A percentile compares a stretch with the other conserved stretches of the same genome.
Evolutionary conservation across 495 filamentous ascomycete species (phyloP).

Genomic region (Penicillium soppii): DNA sequence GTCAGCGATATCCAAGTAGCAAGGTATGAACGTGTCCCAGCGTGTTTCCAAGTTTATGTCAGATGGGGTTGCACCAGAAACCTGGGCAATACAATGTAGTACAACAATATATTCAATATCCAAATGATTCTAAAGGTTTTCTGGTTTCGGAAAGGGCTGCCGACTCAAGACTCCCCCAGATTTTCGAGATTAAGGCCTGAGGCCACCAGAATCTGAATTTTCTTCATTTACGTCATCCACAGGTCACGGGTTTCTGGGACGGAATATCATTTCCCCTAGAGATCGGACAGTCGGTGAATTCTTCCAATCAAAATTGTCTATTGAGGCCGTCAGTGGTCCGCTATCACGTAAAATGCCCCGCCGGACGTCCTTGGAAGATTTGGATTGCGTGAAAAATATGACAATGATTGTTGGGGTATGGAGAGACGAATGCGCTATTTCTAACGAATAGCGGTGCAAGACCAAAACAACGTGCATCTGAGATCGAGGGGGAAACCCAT

Average conservation of each 20-base stretch:
- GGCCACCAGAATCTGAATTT: background rate
- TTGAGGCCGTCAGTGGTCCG: conserved; percentile 19
- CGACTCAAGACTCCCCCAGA: background rate
- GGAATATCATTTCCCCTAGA: conserved; percentile 5
- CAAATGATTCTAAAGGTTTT: too few species aligned
- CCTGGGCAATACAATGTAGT: background rate
- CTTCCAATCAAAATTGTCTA: conserved; percentile 25
- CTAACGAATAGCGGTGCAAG: background rate
- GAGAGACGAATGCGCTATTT: conserved; percentile 2
- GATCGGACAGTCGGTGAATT: conserved; percentile 19
- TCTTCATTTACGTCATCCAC: background rate
- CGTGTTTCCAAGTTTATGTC: background rate
- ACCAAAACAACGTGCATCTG: background rate
- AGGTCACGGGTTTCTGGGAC: conserved; percentile 1
- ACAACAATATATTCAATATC: too few species aligned
- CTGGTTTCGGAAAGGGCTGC: background rate
- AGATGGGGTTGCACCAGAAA: background rate
- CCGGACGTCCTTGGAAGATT: background rate
- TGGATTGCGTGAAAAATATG: conserved; percentile 9
- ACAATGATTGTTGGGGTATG: conserved; percentile 6
- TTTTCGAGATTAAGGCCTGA: background rate
- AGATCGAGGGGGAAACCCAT: background rate
- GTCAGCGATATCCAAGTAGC: background rate
- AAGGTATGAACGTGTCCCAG: background rate
- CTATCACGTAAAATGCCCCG: conserved; percentile 30